phyloP scores from a whole-genome alignment of 345 rosid genomes.

The Erysimum cheiranthoides region DNA sequence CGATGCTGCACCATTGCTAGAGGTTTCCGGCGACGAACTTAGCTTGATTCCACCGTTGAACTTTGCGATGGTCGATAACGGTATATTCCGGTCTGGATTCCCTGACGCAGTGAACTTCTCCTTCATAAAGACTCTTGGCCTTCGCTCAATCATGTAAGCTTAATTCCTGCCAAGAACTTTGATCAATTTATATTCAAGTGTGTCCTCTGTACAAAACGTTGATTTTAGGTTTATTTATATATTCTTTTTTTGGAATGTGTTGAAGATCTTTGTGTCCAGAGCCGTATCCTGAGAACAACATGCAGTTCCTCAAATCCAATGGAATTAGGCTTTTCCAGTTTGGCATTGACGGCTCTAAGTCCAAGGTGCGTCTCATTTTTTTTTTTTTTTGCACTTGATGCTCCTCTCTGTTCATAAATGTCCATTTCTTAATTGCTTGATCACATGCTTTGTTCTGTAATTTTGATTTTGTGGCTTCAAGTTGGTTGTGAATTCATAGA shows the following conservation, averaged over 20 bases:
- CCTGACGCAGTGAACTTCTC: slow-evolving; percentile 91
- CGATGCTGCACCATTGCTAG: slow-evolving; percentile 25
- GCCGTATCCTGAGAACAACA: slow-evolving; percentile 78
- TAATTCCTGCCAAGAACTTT: not conserved
- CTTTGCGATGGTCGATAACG: slow-evolving; percentile 93
- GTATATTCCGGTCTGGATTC: slow-evolving; percentile 95
- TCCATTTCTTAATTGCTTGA: not conserved
- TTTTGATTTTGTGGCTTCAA: slow-evolving; percentile 2
- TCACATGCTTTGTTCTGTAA: slow-evolving; percentile 28
- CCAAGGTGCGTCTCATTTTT: slow-evolving; percentile 58
- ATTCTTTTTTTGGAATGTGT: not conserved
- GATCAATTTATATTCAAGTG: not conserved
- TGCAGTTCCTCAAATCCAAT: slow-evolving; percentile 76
- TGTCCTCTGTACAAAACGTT: not conserved
- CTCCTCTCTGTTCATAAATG: slow-evolving; percentile 5
- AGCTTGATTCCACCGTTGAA: slow-evolving; percentile 79
- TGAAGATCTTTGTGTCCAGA: slow-evolving; percentile 90
- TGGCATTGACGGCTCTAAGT: slow-evolving; percentile 88
- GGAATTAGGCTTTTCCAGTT: slow-evolving; percentile 86
- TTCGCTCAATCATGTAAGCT: slow-evolving; percentile 92
- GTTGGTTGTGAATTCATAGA: not conserved
- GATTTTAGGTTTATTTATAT: no score
- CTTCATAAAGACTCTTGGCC: slow-evolving; percentile 82
- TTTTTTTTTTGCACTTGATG: not conserved
- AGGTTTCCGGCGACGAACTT: slow-evolving; percentile 52